Base-by-base conservation (phyloP, 129 eudicot species). In the Arctium lappa region DNA sequence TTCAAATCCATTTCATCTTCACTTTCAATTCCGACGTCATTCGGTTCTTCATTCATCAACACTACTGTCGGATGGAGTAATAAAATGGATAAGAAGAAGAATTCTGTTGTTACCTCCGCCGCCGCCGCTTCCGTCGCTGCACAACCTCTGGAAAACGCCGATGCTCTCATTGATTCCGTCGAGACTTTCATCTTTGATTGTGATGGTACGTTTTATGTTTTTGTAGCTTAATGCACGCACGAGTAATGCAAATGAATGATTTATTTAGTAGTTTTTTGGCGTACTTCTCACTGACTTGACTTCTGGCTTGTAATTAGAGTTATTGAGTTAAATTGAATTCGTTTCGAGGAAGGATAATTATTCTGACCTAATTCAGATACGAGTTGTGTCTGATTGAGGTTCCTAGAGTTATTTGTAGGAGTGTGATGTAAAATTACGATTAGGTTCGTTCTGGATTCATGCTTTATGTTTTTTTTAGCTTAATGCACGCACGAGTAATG, bases 111-210 rank as follows among this genome's bases (percentile, higher is more conserved):
- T 30, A 72, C 86, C 15, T 83, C 80, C 29, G 85, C 85, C 16
- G 85, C 85, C n/a, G 62, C 92, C 37, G 80, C 90, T 13, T 94
- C 97, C 33, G 81, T 88, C 66, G 92, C 92, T 36, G 97, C 99
- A 5, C 89, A 86, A 36, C 90, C 90, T 16, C 87, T 96, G 80
- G 74, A 77, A 77, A 83, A 96, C 56, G 90, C 99, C 31, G 98
- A 91, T 69, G 89, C 90, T 30, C 88, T 96, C 31, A 96, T 96
- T 48, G 94, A 93, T 44, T 96, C 99, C 53, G 99, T 96, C 5
- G 98, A 96, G 86, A 96, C 99, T 18, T 96, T 96, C 90, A 91
- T 96, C 78, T 96, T 96, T 69, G 99, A 96, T 81, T 96, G 99
- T 69, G 99, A 96, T 84, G 99, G 99, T 96, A 78, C 3, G 29